Base-by-base conservation (phyloP, 2,329 filamentous ascomycete species). In the Scopulariopsis brevicaulis region DNA sequence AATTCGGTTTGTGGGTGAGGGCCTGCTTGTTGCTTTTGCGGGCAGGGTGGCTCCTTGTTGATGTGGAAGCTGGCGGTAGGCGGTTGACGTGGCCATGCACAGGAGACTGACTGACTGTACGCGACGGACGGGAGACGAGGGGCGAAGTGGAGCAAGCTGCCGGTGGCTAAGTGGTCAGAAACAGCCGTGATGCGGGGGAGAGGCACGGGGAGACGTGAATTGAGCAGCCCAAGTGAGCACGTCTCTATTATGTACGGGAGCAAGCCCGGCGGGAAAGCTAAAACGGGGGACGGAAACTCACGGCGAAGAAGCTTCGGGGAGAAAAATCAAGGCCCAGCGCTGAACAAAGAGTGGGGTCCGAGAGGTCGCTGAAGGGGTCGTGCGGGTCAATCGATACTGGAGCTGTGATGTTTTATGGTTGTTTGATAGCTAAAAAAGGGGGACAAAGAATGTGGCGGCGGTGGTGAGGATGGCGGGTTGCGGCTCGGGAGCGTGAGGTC, bases 381-480 rank as follows among this genome's bases (percentile, higher is more conserved):
- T 53, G 46, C 34, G 24, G n/a, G n/a, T 25, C 46, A 57, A 57
- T 57, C 46, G 40, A 57, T 57, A 57, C 48, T 57, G 48, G 18
- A 53, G 46, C n/a, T 52, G 55, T 46, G 52, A 48, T 35, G 28
- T 37, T 52, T 28, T 52, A 48, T 50, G 50, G 34, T 52, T 57
- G 46, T 48, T 37, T 52, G 55, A 43, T 35, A 53, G 46, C 46
- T 50, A 56, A 32, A 32, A 32, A 8, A 25, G 43, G 25, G 28
- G 32, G 32, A 18, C 55, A 57, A 57, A 57, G 55, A 57, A 53
- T 57, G 48, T 40, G 52, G 25, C 50, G 55, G 52, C 37, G 34
- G 43, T 51, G 18, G 40, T 51, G 40, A 48, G 28, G 40, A 48
- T 51, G 40, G 24, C n/a, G 22, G 55, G 48, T 24, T 53, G 53